These are phyloP conservation scores for Rutidosis leptorrhynchoides DNA, from an alignment of 129 eudicot genomes.

Conservation along the genomic window DNA sequence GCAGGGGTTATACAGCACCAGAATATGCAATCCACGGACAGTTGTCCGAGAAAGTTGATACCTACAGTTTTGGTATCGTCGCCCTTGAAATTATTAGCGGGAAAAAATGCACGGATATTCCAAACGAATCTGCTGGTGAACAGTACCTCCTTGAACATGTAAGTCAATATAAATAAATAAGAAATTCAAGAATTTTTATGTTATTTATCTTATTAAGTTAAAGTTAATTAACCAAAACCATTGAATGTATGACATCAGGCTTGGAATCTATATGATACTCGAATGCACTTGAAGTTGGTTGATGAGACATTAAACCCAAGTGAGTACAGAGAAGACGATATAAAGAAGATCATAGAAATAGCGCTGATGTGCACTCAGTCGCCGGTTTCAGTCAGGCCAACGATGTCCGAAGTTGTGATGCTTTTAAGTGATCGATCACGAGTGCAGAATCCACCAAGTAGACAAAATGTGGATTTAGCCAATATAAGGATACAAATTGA, in stretches of 20 bases:
- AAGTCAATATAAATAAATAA: not conserved
- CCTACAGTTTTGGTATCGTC: constrained; percentile 74
- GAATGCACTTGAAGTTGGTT: constrained; percentile 49
- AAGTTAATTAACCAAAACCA: not conserved
- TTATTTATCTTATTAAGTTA: not conserved
- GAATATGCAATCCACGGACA: constrained; percentile 84
- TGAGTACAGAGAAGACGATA: constrained; percentile 50
- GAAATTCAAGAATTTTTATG: not conserved
- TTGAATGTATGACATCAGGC: constrained; percentile 39
- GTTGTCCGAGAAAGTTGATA: constrained; percentile 75
- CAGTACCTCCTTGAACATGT: constrained; percentile 75
- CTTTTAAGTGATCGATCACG: constrained; percentile 49
- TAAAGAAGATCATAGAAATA: constrained; percentile 63
- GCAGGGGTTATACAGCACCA: constrained; percentile 84
- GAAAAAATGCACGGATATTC: constrained; percentile 49
- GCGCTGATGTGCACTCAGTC: constrained; percentile 72
- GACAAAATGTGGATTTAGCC: constrained; percentile 33
- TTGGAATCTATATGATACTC: constrained; percentile 58
- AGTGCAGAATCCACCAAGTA: constrained; percentile 38
- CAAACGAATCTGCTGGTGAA: constrained; percentile 40
- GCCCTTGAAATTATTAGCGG: constrained; percentile 75
- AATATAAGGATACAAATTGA: constrained; percentile 30
- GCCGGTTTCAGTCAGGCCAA: constrained; percentile 58
- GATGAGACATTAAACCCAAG: constrained; percentile 53
- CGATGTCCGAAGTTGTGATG: constrained; percentile 72